phyloP scores from a whole-genome alignment of 345 rosid genomes.

The Gossypium thurberi region DNA sequence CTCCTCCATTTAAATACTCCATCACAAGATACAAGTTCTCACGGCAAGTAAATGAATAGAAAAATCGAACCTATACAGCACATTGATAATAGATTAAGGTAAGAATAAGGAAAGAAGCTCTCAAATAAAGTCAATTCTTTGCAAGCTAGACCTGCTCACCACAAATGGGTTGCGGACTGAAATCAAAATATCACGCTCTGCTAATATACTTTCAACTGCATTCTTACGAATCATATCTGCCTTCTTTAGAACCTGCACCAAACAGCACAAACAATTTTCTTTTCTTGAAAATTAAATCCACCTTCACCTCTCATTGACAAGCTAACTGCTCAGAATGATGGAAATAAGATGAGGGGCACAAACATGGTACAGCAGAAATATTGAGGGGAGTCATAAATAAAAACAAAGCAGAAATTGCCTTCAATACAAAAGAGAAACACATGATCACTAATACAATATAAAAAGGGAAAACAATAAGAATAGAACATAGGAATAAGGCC shows the following conservation, averaged over 20 bases:
- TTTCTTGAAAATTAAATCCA: background rate
- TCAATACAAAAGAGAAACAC: background rate
- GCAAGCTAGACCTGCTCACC: conserved; percentile 70
- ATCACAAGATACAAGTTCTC: conserved; percentile 99
- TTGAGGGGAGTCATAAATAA: background rate
- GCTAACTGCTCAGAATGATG: background rate
- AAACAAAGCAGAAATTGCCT: background rate
- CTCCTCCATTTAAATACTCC: conserved; percentile 99
- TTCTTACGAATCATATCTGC: conserved; percentile 99
- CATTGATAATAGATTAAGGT: conserved; percentile 14
- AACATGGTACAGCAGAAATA: background rate
- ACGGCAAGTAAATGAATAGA: conserved; percentile 97
- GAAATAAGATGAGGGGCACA: no score
- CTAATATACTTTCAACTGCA: conserved; percentile 99
- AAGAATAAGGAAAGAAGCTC: conserved; percentile 19
- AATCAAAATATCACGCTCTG: conserved; percentile 97
- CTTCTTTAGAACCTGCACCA: conserved; percentile 83
- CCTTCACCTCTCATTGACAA: background rate
- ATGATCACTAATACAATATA: background rate
- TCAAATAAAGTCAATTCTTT: conserved; percentile 18
- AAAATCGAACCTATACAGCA: conserved; percentile 83
- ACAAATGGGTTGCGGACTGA: conserved; percentile 99
- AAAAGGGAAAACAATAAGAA: background rate
- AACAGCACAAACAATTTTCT: conserved; percentile 17
- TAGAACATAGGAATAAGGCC: background rate